These are phyloP conservation scores for Solanum virginianum DNA, from an alignment of 257 asterid genomes.

Conservation along the genomic window DNA sequence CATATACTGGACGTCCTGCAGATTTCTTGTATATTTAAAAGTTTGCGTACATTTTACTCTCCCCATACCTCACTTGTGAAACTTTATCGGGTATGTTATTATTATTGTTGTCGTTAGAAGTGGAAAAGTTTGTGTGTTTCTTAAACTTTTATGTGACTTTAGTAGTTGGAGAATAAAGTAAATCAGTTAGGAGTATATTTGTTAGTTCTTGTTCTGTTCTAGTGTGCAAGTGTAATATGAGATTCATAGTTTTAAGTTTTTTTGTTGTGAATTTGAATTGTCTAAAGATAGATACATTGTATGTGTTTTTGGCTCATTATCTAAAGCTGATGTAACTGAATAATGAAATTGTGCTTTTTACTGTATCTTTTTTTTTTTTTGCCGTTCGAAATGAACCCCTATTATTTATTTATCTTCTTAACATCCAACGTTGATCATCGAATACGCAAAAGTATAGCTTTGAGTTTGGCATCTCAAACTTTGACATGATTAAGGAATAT, in stretches of 20 bases:
- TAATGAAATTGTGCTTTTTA: background rate
- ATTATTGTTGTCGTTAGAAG: background rate
- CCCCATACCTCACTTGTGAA: fast-evolving
- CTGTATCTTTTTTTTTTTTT: background rate
- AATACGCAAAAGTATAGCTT: too few species aligned
- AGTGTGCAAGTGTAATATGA: background rate
- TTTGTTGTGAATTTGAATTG: background rate
- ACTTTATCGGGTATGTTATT: too few species aligned
- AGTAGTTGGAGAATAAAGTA: background rate
- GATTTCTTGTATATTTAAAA: slow-evolving; percentile 18
- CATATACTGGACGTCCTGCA: slow-evolving; percentile 19
- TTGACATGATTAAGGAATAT: too few species aligned
- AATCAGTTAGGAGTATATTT: background rate
- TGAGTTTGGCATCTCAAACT: too few species aligned
- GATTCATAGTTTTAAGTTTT: background rate
- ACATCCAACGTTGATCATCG: too few species aligned
- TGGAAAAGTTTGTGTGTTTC: background rate
- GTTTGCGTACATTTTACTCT: background rate
- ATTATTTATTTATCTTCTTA: too few species aligned
- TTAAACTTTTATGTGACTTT: background rate
- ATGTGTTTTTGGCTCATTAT: background rate
- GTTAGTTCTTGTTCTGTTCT: background rate
- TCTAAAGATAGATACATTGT: background rate
- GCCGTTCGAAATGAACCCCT: too few species aligned
- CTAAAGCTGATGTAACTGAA: background rate